phyloP scores from a whole-genome alignment of 1,139 yeast genomes.

The Debaryomyces subglobosus region DNA sequence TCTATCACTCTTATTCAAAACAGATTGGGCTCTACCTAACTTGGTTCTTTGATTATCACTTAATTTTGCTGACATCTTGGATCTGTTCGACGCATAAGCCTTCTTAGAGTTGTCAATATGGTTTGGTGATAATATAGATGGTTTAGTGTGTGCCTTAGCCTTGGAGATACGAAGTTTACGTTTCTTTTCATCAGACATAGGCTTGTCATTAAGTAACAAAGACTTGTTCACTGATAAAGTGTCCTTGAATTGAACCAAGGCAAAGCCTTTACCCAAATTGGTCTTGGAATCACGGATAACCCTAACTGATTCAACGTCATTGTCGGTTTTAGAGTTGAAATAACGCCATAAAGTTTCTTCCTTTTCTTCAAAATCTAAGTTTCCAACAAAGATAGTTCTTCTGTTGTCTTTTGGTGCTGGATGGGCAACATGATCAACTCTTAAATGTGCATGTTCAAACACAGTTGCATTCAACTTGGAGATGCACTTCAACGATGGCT shows the following conservation, averaged over 20 bases:
- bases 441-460: conserved; percentile 72
- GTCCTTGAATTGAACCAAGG: conserved; percentile 89
- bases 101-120: conserved; percentile 42
- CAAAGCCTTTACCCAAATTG: conserved; percentile 96
- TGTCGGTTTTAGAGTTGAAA: conserved; percentile 64
- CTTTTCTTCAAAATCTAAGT: conserved; percentile 86
- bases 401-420: conserved; percentile 86
- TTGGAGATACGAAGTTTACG: conserved; percentile 80
- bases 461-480: conserved; percentile 64
- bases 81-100: conserved; percentile 24
- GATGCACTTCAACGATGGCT: conserved; percentile 56
- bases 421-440: conserved; percentile 91
- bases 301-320: conserved; percentile 82
- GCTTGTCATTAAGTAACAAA: conserved; percentile 72
- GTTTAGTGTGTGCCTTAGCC: conserved; percentile 62
- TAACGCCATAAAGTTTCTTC: conserved; percentile 90
- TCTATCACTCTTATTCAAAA: conserved; percentile 80
- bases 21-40: conserved; percentile 75
- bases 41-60: conserved; percentile 72
- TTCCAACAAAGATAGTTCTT: conserved; percentile 89
- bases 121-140: conserved; percentile 49
- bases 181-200: conserved; percentile 49
- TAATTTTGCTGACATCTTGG: conserved; percentile 32
- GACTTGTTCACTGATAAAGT: conserved; percentile 83
- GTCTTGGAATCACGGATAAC: conserved; percentile 90